phyloP scores from a whole-genome alignment of 2,329 filamentous ascomycete genomes.

The Botrytis deweyae region DNA sequence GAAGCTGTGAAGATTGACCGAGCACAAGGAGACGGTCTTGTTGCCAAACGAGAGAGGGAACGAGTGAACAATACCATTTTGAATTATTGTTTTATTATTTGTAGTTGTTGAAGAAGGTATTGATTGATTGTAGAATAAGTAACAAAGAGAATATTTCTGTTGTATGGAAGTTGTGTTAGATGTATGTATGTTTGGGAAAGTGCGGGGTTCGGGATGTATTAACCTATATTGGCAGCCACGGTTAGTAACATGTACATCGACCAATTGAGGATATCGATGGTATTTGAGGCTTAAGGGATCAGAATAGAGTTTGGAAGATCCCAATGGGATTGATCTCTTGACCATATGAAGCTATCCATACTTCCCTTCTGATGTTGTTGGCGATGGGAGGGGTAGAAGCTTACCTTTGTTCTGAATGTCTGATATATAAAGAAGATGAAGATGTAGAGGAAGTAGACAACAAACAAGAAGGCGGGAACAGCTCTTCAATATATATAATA shows the following conservation, averaged over 20 bases:
- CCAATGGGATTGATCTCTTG: neutral
- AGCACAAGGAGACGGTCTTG: slow-evolving; percentile 23
- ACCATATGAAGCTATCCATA: neutral
- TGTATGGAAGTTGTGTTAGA: neutral
- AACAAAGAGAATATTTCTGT: slow-evolving; percentile 10
- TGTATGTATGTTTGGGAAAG: neutral
- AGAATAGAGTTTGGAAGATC: neutral
- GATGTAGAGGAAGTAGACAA: neutral
- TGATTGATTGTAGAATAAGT: neutral
- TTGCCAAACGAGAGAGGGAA: slow-evolving; percentile 34
- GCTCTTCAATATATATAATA: slow-evolving; percentile 2
- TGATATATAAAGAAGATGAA: neutral
- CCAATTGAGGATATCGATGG: neutral
- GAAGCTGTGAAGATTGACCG: slow-evolving; percentile 27
- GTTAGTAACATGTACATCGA: neutral
- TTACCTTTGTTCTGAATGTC: slow-evolving; percentile 5
- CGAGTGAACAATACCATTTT: slow-evolving; percentile 49
- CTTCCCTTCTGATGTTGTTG: neutral
- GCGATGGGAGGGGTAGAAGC: neutral
- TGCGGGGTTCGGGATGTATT: slow-evolving; percentile 1
- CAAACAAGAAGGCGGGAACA: neutral
- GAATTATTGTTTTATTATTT: slow-evolving; percentile 33
- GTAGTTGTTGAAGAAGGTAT: neutral
- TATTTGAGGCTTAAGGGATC: neutral
- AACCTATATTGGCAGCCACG: neutral